These are phyloP conservation scores for Ampelocalamus luodianensis DNA, from an alignment of 176 grass and related monocot genomes.

Conservation along the genomic window DNA sequence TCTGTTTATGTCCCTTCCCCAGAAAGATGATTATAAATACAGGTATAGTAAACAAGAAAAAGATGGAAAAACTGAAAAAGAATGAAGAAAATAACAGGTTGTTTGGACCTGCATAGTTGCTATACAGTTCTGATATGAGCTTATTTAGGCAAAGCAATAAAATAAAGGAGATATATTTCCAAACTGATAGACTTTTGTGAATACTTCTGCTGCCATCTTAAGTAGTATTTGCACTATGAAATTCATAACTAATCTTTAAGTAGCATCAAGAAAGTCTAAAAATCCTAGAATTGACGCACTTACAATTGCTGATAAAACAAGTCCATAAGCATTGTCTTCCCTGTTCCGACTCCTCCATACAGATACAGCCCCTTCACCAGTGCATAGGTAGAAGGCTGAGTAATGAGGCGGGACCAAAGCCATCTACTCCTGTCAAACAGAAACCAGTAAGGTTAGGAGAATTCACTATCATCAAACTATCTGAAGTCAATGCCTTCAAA, in stretches of 20 bases:
- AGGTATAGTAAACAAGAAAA: background rate
- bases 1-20: background rate
- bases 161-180: constrained; percentile 13
- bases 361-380: constrained; percentile 80
- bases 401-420: constrained; percentile 82
- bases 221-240: background rate
- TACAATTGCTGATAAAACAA: constrained; percentile 88
- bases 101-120: background rate
- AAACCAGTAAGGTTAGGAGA: constrained; percentile 33
- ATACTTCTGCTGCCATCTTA: background rate
- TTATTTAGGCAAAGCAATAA: background rate
- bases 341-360: constrained; percentile 88
- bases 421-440: constrained; percentile 74
- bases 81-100: background rate
- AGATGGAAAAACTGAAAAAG: background rate
- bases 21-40: background rate
- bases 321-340: constrained; percentile 97
- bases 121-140: background rate
- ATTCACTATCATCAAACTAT: constrained; percentile 24
- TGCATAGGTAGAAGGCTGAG: constrained; percentile 62
- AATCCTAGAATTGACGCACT: constrained; percentile 35
- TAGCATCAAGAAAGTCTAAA: background rate
- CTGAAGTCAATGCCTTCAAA: constrained; percentile 22
- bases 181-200: background rate
- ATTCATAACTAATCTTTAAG: constrained; percentile 12